Conservation (phyloP, 805 yeast species). For the Millerago galiae region DNA sequence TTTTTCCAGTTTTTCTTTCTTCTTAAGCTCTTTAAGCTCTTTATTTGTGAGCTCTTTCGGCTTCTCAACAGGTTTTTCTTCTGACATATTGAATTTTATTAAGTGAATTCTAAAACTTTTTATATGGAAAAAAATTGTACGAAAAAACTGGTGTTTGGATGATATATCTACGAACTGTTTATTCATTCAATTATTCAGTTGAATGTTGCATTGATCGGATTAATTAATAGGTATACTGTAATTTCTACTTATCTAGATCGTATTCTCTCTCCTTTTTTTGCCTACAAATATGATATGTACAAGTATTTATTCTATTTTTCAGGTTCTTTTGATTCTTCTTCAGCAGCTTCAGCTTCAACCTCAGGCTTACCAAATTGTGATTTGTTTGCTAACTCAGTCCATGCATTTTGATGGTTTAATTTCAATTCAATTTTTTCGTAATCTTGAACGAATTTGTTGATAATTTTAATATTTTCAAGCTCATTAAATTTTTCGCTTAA, state of each 20-base stretch:
- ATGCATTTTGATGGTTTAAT: slow-evolving; percentile 5
- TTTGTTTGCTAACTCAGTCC: slow-evolving; percentile 9
- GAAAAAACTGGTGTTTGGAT: not conserved
- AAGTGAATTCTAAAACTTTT: not conserved
- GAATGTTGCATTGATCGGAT: too few relatives aligned
- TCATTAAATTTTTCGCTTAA: slow-evolving; percentile 1
- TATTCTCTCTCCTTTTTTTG: too few relatives aligned
- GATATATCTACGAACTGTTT: too few relatives aligned
- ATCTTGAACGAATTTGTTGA: slow-evolving; percentile 6
- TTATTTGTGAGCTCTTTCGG: slow-evolving; percentile 52
- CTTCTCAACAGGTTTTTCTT: slow-evolving; percentile 2
- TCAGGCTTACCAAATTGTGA: slow-evolving; percentile 4
- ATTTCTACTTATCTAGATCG: too few relatives aligned
- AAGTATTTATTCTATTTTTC: not conserved
- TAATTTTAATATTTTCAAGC: not conserved
- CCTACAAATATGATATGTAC: not conserved
- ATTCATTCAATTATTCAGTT: too few relatives aligned
- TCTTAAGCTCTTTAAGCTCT: slow-evolving; percentile 81
- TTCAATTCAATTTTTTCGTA: slow-evolving; percentile 9
- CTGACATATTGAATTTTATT: not conserved
- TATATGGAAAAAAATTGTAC: not conserved
- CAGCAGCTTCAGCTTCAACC: not conserved
- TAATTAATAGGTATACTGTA: too few relatives aligned
- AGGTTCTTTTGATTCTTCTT: not conserved
- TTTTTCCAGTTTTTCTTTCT: slow-evolving; percentile 86